Percentiles rank a stretch among this genome's conserved stretches.
phyloP scores from a whole-genome alignment of 2,329 filamentous ascomycete species.

The Xylariaceae sp. region DNA sequence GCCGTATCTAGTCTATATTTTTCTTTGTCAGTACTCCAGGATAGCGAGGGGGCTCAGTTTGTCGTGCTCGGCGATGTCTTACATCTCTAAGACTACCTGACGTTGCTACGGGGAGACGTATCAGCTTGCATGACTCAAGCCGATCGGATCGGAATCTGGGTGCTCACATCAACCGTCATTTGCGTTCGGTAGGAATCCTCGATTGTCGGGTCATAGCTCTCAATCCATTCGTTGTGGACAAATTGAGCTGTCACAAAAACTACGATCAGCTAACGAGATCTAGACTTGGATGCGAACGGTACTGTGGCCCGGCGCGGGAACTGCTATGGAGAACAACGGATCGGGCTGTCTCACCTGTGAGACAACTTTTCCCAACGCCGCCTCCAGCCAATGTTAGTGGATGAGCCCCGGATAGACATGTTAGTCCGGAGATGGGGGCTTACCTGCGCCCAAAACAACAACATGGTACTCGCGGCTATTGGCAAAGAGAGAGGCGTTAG shows the following conservation, averaged over 20 bases:
- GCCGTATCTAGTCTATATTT: constrained; percentile 81
- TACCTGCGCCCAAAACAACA: constrained; percentile 76
- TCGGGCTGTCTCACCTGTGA: constrained; percentile 61
- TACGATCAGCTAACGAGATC: constrained; percentile 18
- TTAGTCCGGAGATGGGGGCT: constrained; percentile 29
- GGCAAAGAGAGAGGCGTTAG: constrained; percentile 27
- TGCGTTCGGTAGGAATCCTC: constrained; percentile 74
- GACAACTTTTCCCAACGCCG: constrained; percentile 87
- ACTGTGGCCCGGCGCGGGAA: constrained; percentile 1
- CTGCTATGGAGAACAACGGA: constrained; percentile 1
- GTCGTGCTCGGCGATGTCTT: constrained; percentile 36
- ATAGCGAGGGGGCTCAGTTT: constrained; percentile 26
- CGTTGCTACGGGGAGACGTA: constrained; percentile 57
- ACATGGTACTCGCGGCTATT: constrained; percentile 73
- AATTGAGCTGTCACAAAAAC: constrained; percentile 65
- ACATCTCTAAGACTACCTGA: constrained; percentile 88
- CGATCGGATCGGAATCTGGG: constrained; percentile 17
- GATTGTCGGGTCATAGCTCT: constrained; percentile 77
- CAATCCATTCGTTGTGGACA: constrained; percentile 91
- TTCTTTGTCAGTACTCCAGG: constrained; percentile 29
- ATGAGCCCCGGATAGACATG: not conserved
- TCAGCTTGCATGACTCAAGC: constrained; percentile 31
- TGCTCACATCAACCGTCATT: constrained; percentile 76
- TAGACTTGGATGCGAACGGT: not conserved
- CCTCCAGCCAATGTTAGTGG: constrained; percentile 45